phyloP scores from a whole-genome alignment of 1,139 yeast species.

The Yamadazyma pseudoaaseri region DNA sequence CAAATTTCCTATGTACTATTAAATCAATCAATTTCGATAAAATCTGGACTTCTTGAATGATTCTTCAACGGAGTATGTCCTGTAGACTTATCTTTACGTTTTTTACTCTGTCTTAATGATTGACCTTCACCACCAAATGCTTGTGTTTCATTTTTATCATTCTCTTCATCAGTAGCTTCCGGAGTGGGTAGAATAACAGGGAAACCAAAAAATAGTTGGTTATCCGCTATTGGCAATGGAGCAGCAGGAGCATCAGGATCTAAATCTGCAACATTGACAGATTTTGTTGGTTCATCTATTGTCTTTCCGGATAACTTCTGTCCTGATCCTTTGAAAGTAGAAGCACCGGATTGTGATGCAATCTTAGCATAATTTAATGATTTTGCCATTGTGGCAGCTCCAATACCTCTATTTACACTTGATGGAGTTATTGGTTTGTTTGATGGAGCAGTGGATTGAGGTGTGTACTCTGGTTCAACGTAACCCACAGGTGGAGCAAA shows the following conservation, averaged over 20 bases:
- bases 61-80: constrained; percentile 42
- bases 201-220: constrained; percentile 90
- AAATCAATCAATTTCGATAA: constrained; percentile 69
- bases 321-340: constrained; percentile 62
- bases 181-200: constrained; percentile 75
- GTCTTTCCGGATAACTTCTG: constrained; percentile 70
- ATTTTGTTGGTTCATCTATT: constrained; percentile 20
- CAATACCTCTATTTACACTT: constrained; percentile 39
- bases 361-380: constrained; percentile 67
- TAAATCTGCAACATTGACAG: constrained; percentile 33
- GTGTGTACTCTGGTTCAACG: constrained; percentile 76
- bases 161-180: constrained; percentile 34
- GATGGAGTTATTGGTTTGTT: constrained; percentile 33
- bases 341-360: constrained; percentile 39
- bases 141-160: constrained; percentile 9
- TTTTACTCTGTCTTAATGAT: constrained; percentile 69
- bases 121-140: constrained; percentile 65
- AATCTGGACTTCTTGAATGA: constrained; percentile 67
- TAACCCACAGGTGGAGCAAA: constrained; percentile 99
- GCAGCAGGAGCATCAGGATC: constrained; percentile 63
- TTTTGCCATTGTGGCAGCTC: constrained; percentile 78
- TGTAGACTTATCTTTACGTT: constrained; percentile 61
- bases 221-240: constrained; percentile 72
- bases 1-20: not conserved
- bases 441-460: constrained; percentile 33